Conservation (phyloP, 441 rosid genomes). For the Adansonia rubrostipa region DNA sequence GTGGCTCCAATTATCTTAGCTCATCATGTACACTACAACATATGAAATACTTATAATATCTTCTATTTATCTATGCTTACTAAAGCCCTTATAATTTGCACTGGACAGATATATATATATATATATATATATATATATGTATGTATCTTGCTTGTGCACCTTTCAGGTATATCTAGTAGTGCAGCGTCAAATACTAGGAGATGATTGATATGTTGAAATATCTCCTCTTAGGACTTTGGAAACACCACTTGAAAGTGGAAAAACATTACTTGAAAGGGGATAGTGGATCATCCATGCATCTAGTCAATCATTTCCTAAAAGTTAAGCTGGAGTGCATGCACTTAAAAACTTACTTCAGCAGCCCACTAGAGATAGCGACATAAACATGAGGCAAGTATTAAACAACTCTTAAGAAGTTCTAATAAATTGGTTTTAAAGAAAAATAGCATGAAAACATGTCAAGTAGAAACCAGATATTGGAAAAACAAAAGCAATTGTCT, state of each 20-base stretch:
- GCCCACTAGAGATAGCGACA: background rate
- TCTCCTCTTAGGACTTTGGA: background rate
- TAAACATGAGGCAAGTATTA: background rate
- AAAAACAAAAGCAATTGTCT: no score
- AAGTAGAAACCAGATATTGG: no score
- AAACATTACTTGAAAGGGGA: background rate
- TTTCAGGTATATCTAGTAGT: background rate
- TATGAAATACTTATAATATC: background rate
- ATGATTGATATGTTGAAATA: constrained; percentile 1
- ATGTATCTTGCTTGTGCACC: background rate
- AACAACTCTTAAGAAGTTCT: no score
- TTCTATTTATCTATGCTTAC: background rate
- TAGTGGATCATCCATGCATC: constrained; percentile 17
- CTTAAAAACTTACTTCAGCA: background rate
- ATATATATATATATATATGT: background rate
- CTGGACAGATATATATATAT: no score
- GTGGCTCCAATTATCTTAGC: background rate
- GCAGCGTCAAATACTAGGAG: background rate
- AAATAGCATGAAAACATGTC: no score
- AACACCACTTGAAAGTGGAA: constrained; percentile 7
- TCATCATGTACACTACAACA: background rate
- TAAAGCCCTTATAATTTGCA: background rate
- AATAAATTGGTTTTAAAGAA: no score
- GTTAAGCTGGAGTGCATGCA: background rate
- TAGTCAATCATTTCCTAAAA: background rate